Evolutionary conservation across 306 rosid genomes (phyloP).

Genomic region (Mimosa pudica): DNA sequence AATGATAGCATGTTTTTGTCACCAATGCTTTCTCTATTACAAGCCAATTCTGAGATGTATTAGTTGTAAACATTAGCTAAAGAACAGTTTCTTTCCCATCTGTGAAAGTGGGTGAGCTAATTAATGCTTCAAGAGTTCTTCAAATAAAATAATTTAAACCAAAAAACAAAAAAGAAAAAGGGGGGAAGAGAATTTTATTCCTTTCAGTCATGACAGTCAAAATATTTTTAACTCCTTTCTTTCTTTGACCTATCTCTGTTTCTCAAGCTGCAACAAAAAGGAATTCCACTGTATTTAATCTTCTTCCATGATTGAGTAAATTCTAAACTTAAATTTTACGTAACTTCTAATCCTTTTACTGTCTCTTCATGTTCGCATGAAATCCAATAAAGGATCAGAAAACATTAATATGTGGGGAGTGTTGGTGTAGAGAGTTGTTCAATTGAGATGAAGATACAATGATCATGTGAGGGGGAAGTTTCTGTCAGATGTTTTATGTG

Average conservation of each 20-base stretch:
- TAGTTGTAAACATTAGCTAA: neutral
- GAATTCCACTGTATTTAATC: conserved; percentile 35
- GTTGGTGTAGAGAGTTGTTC: conserved; percentile 31
- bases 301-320: neutral
- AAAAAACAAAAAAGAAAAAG: neutral
- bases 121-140: neutral
- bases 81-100: neutral
- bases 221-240: conserved; percentile 41
- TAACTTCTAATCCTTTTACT: neutral
- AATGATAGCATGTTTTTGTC: neutral
- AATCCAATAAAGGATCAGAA: neutral
- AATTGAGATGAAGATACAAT: conserved; percentile 18
- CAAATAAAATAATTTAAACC: conserved; percentile 22
- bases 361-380: neutral
- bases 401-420: neutral
- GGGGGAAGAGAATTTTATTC: conserved; percentile 37
- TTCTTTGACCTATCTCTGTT: conserved; percentile 37
- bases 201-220: conserved; percentile 36
- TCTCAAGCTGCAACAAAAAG: conserved; percentile 26
- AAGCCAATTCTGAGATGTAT: neutral
- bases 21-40: neutral
- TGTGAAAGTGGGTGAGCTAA: neutral
- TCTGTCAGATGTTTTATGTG: conserved; percentile 40
- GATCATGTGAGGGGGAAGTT: conserved; percentile 22
- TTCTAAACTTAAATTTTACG: neutral